Conservation (phyloP, 202 grass and related monocot genomes). For the Elaeis oleifera region DNA sequence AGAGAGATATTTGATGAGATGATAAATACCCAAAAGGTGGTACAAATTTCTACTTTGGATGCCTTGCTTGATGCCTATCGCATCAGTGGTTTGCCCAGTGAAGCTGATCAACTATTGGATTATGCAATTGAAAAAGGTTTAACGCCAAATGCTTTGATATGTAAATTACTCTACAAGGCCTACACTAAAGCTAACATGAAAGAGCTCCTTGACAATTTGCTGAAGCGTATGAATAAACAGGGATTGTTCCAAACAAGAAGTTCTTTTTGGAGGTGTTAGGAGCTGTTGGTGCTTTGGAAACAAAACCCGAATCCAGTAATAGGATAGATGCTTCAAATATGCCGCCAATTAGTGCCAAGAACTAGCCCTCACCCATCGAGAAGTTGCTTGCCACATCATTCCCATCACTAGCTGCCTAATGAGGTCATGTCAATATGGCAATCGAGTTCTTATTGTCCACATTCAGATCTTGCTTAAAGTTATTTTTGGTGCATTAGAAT, state of each 20-base stretch:
- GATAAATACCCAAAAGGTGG: constrained; percentile 39
- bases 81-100: constrained; percentile 57
- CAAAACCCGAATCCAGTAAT: constrained; percentile 25
- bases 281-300: constrained; percentile 42
- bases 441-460: too few species aligned
- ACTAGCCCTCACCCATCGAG: too few species aligned
- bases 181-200: constrained; percentile 64
- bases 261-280: constrained; percentile 86
- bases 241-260: constrained; percentile 87
- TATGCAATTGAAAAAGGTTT: constrained; percentile 43
- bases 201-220: constrained; percentile 64
- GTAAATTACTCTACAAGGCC: constrained; percentile 92
- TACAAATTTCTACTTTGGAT: constrained; percentile 58
- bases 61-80: constrained; percentile 92
- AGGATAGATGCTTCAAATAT: constrained; percentile 29
- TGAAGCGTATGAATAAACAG: constrained; percentile 61
- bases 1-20: constrained; percentile 72
- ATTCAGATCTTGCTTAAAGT: too few species aligned
- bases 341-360: neutral
- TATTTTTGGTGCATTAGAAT: too few species aligned
- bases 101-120: constrained; percentile 73
- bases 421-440: too few species aligned
- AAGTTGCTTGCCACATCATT: too few species aligned
- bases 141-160: constrained; percentile 56
- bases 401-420: too few species aligned